A percentile compares a stretch with the other conserved stretches of the same genome.
These are phyloP conservation scores for Panellus pusillus DNA, from an alignment of 768 basidiomycete species.

Conservation along the genomic window DNA sequence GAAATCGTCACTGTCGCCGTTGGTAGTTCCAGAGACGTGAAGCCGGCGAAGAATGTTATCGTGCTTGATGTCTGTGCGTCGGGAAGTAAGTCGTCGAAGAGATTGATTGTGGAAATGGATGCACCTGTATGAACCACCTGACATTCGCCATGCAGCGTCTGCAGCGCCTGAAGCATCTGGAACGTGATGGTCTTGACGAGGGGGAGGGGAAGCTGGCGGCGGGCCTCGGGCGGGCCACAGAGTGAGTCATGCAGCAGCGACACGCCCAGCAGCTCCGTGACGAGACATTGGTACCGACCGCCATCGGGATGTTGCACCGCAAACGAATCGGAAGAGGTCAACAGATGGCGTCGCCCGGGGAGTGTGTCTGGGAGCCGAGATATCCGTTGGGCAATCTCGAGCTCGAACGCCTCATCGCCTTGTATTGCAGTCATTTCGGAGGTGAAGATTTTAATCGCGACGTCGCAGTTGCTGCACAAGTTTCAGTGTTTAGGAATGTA, in stretches of 20 bases:
- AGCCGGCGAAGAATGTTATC: constrained; percentile 20
- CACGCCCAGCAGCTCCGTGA: neutral
- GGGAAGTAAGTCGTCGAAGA: neutral
- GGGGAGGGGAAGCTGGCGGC: constrained; percentile 6
- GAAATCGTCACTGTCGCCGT: neutral
- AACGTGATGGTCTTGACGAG: constrained; percentile 14
- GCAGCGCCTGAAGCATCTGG: constrained; percentile 51
- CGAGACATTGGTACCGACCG: neutral
- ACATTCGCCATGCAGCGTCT: constrained; percentile 46
- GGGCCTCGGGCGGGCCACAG: neutral
- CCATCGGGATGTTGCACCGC: neutral
- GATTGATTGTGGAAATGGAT: neutral
- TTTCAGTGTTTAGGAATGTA: neutral
- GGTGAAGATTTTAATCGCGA: too few relatives aligned
- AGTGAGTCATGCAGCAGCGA: neutral
- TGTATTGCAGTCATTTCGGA: too few relatives aligned
- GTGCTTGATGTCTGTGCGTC: constrained; percentile 20
- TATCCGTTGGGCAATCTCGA: neutral
- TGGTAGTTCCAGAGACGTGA: constrained; percentile 3
- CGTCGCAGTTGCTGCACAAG: too few relatives aligned
- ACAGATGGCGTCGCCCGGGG: neutral
- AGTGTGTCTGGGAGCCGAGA: neutral
- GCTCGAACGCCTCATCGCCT: neutral
- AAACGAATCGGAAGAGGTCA: neutral
- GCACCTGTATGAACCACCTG: constrained; percentile 31